Conservation (phyloP, 1,284 basidiomycete species). For the Cystobasidium slooffiae region DNA sequence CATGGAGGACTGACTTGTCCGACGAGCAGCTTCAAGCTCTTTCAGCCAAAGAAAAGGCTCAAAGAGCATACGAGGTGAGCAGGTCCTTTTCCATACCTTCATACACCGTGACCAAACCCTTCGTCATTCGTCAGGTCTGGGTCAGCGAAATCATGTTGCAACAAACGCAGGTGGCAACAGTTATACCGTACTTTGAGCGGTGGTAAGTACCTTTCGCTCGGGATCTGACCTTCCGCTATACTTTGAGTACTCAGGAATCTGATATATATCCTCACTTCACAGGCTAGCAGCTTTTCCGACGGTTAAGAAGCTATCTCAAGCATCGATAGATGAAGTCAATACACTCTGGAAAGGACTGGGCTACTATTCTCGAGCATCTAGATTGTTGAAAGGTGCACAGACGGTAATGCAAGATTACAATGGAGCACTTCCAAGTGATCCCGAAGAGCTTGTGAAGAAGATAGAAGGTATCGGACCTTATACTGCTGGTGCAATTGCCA, state of each 20-base stretch:
- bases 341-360: conserved; percentile 82
- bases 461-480: conserved; percentile 52
- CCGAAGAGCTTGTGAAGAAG: conserved; percentile 74
- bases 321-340: conserved; percentile 77
- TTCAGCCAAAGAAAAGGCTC: conserved; percentile 35
- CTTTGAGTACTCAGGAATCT: neutral
- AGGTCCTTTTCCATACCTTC: too few relatives aligned
- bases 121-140: conserved; percentile 66
- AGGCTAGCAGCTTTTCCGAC: conserved; percentile 68
- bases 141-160: conserved; percentile 96
- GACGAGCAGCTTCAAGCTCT: conserved; percentile 30
- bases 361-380: conserved; percentile 85
- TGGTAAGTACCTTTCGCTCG: conserved; percentile 61
- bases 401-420: conserved; percentile 70
- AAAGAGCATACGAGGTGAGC: conserved; percentile 43
- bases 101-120: too few relatives aligned
- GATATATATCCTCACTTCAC: neutral
- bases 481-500: conserved; percentile 77
- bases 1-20: conserved; percentile 43
- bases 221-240: neutral
- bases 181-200: conserved; percentile 82
- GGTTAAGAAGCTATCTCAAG: conserved; percentile 74
- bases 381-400: conserved; percentile 76
- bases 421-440: conserved; percentile 77
- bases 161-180: conserved; percentile 81